A percentile compares a stretch with the other conserved stretches of the same genome.
phyloP scores from a whole-genome alignment of 176 grass and related monocot genomes.

The Typha latifolia region DNA sequence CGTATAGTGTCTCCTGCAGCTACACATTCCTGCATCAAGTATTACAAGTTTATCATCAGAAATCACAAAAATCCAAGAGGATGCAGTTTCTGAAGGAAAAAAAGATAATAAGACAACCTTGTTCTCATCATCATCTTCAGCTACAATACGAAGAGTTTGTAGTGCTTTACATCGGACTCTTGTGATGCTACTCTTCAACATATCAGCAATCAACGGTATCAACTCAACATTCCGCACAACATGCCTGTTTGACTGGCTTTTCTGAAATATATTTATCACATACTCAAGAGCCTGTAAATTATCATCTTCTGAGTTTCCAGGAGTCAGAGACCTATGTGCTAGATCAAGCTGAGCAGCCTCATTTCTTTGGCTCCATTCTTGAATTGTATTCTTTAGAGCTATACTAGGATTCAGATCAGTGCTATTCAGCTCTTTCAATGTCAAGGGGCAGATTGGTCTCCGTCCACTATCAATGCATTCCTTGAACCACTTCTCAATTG shows the following conservation, averaged over 20 bases:
- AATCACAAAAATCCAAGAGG: conserved; percentile 9
- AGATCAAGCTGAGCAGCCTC: conserved; percentile 66
- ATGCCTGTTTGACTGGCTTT: conserved; percentile 44
- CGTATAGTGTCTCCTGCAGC: conserved; percentile 78
- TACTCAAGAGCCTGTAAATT: conserved; percentile 60
- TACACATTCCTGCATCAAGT: conserved; percentile 52
- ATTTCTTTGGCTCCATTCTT: conserved; percentile 90
- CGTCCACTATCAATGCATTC: conserved; percentile 44
- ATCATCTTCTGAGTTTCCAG: conserved; percentile 56
- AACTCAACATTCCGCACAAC: conserved; percentile 50
- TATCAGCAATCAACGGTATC: conserved; percentile 54
- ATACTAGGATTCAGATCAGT: conserved; percentile 79
- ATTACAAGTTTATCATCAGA: background rate
- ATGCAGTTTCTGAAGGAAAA: conserved; percentile 5
- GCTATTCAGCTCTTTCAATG: conserved; percentile 54
- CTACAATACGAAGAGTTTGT: conserved; percentile 51
- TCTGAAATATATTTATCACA: conserved; percentile 55
- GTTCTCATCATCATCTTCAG: conserved; percentile 75
- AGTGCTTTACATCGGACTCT: conserved; percentile 59
- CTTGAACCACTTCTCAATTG: conserved; percentile 66
- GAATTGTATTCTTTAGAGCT: conserved; percentile 74
- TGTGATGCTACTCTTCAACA: conserved; percentile 64
- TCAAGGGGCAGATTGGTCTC: conserved; percentile 64
- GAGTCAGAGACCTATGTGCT: conserved; percentile 39
- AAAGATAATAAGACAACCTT: conserved; percentile 41